phyloP scores from a whole-genome alignment of 768 basidiomycete genomes.

The Lentinula guzmanii region DNA sequence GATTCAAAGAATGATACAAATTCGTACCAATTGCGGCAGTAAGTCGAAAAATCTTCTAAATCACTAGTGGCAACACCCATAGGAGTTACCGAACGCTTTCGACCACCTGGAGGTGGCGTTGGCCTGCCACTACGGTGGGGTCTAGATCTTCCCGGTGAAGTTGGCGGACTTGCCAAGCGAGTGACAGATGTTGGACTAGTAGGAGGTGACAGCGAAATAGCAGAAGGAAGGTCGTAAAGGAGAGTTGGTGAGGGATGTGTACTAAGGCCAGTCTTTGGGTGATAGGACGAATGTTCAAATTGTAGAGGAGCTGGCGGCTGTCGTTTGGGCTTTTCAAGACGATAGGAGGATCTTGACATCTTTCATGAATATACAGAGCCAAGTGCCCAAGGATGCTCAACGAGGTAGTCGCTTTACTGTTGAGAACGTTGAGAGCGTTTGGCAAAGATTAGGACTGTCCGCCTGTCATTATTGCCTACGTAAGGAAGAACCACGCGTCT shows the following conservation, averaged over 20 bases:
- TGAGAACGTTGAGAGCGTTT: background rate
- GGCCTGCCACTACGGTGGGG: conserved; percentile 44
- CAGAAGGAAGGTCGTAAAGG: conserved; percentile 71
- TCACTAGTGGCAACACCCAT: conserved; percentile 60
- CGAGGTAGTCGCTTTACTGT: background rate
- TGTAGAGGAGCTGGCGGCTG: conserved; percentile 48
- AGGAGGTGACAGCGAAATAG: conserved; percentile 52
- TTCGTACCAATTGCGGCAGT: conserved; percentile 72
- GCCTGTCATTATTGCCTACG: background rate
- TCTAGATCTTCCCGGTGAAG: conserved; percentile 44
- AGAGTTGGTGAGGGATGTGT: conserved; percentile 49
- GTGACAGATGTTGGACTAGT: conserved; percentile 42
- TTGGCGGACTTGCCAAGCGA: conserved; percentile 48
- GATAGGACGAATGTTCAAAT: conserved; percentile 40
- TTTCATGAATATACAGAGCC: background rate
- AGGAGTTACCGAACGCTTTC: conserved; percentile 67
- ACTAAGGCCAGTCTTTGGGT: conserved; percentile 36
- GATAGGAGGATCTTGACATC: conserved; percentile 36
- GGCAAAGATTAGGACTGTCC: background rate
- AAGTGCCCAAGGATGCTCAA: background rate
- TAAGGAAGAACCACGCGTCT: background rate
- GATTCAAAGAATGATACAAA: conserved; percentile 6
- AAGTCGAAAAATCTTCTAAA: conserved; percentile 71
- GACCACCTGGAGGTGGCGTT: conserved; percentile 51
- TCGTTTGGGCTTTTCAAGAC: conserved; percentile 58